A percentile compares a stretch with the other conserved stretches of the same genome.
phyloP scores from a whole-genome alignment of 495 filamentous ascomycete genomes.

The Sphaerosporella brunnea region DNA sequence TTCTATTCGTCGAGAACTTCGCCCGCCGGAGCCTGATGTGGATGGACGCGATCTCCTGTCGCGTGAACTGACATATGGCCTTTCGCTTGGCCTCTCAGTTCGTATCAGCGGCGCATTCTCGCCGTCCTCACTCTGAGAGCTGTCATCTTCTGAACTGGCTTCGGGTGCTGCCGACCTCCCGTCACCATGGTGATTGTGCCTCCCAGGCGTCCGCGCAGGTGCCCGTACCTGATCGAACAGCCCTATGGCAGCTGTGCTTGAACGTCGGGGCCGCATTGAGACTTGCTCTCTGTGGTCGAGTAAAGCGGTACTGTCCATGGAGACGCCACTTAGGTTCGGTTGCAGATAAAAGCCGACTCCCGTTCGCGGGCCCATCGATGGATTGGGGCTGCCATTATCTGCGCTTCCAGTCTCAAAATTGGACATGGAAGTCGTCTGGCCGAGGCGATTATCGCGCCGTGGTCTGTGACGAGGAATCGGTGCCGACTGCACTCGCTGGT shows the following conservation, averaged over 20 bases:
- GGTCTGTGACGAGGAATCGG: not conserved
- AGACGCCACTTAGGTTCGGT: slow-evolving; percentile 52
- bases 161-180: too few relatives aligned
- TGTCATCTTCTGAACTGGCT: slow-evolving; percentile 8
- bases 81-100: slow-evolving; percentile 11
- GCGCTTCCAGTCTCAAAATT: not conserved
- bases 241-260: slow-evolving; percentile 16
- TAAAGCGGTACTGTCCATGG: slow-evolving; percentile 62
- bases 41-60: slow-evolving; percentile 10
- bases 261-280: slow-evolving; percentile 48
- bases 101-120: slow-evolving; percentile 45
- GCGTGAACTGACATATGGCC: slow-evolving; percentile 12
- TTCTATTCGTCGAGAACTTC: not conserved
- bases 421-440: not conserved
- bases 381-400: too few relatives aligned
- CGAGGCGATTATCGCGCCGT: not conserved
- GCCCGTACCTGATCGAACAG: slow-evolving; percentile 10
- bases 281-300: slow-evolving; percentile 69
- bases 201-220: slow-evolving; percentile 5
- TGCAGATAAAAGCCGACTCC: not conserved
- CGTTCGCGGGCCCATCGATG: not conserved
- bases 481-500: slow-evolving; percentile 31
- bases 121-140: slow-evolving; percentile 25
- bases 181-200: slow-evolving; percentile 7
- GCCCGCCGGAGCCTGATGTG: too few relatives aligned